A percentile compares a stretch with the other conserved stretches of the same genome.
phyloP scores from a whole-genome alignment of 140 eudicot genomes.

The Oenanthe javanica region DNA sequence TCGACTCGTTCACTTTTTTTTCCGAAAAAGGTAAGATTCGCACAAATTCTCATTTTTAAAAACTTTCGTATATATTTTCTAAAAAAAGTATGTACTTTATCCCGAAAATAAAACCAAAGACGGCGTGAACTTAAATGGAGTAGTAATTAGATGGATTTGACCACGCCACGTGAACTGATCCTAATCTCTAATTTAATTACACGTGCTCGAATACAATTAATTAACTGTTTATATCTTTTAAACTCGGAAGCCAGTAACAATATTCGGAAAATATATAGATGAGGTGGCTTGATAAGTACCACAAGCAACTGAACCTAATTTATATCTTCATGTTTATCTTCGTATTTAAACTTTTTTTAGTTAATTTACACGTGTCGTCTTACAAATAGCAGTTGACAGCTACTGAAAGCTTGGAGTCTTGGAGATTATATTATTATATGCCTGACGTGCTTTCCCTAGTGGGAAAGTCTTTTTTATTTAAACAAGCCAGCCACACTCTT shows the following conservation, averaged over 20 bases:
- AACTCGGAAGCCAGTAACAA: not conserved
- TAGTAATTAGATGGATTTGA: not conserved
- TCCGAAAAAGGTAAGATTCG: too few species aligned
- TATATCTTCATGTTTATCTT: slow-evolving; percentile 18
- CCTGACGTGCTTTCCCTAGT: not conserved
- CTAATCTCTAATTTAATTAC: not conserved
- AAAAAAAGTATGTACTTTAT: too few species aligned
- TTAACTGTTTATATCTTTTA: not conserved
- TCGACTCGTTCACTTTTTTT: too few species aligned
- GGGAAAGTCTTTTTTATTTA: not conserved
- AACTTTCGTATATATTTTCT: too few species aligned
- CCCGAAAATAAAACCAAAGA: too few species aligned
- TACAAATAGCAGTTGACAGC: slow-evolving; percentile 7
- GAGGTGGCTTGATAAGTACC: slow-evolving; percentile 39
- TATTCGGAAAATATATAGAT: not conserved
- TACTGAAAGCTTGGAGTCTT: not conserved
- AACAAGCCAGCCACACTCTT: not conserved
- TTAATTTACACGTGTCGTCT: slow-evolving; percentile 23
- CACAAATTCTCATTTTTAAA: too few species aligned
- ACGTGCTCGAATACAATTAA: not conserved
- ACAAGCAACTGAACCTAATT: slow-evolving; percentile 2
- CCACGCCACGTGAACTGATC: slow-evolving; percentile 1
- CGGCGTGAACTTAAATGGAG: too few species aligned
- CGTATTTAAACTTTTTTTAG: not conserved
- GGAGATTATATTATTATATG: not conserved